phyloP scores from a whole-genome alignment of 148 eudicot species.

The Euryodendron excelsum region DNA sequence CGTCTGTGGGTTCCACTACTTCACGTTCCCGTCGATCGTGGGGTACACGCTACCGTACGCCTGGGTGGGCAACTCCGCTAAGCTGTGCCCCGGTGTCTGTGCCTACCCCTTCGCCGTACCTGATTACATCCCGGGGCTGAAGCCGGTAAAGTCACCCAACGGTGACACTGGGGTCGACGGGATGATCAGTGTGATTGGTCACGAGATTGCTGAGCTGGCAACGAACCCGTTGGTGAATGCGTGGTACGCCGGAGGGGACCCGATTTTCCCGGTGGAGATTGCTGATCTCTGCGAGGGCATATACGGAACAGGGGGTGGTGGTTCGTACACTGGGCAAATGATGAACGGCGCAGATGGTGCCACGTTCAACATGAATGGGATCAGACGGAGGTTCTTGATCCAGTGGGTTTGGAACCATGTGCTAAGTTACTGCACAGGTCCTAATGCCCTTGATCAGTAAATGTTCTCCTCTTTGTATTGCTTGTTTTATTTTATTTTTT shows the following conservation, averaged over 20 bases:
- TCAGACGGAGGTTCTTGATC: constrained; percentile 67
- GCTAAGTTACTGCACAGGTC: constrained; percentile 71
- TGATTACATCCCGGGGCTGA: constrained; percentile 59
- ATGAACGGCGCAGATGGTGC: constrained; percentile 73
- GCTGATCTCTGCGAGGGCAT: constrained; percentile 95
- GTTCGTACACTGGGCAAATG: constrained; percentile 88
- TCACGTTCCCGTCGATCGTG: constrained; percentile 81
- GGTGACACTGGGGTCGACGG: constrained; percentile 77
- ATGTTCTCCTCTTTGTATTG: neutral
- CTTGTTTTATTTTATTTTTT: neutral
- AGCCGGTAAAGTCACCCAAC: constrained; percentile 65
- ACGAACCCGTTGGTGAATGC: constrained; percentile 85
- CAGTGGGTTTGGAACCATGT: constrained; percentile 86
- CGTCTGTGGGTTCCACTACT: constrained; percentile 92
- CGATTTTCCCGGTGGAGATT: constrained; percentile 77
- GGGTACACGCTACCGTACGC: constrained; percentile 91
- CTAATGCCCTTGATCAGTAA: constrained; percentile 63
- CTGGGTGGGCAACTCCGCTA: constrained; percentile 90
- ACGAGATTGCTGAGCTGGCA: constrained; percentile 81
- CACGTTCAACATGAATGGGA: constrained; percentile 81
- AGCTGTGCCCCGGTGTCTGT: constrained; percentile 71
- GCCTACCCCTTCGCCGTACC: constrained; percentile 88
- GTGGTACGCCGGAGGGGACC: constrained; percentile 92
- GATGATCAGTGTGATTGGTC: constrained; percentile 86
- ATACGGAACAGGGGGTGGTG: constrained; percentile 89